phyloP scores from a whole-genome alignment of 108 stramenopile genomes.

The Fistulifera pelliculosa region DNA sequence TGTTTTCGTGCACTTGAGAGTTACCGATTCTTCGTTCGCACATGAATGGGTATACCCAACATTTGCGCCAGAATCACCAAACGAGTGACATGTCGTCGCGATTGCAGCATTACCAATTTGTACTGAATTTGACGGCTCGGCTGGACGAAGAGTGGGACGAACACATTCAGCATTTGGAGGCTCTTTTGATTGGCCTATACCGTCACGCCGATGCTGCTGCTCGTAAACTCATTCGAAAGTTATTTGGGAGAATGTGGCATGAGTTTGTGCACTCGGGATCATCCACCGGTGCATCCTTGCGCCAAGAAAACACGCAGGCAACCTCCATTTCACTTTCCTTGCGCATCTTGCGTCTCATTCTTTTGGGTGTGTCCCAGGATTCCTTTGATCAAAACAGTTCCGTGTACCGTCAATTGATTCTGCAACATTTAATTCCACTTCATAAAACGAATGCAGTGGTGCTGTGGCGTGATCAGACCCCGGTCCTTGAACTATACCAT shows the following conservation, averaged over 20 bases:
- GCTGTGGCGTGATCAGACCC: conserved; percentile 78
- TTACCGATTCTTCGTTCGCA: conserved; percentile 32
- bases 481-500: conserved; percentile 67
- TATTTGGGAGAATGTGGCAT: conserved; percentile 29
- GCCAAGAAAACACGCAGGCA: conserved; percentile 55
- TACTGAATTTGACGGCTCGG: conserved; percentile 17
- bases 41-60: conserved; percentile 28
- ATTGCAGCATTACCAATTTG: conserved; percentile 18
- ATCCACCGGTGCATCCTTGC: conserved; percentile 13
- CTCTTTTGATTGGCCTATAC: conserved; percentile 26
- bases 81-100: conserved; percentile 7
- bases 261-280: conserved; percentile 14
- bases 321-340: conserved; percentile 49
- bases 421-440: conserved; percentile 59
- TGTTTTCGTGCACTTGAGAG: conserved; percentile 28
- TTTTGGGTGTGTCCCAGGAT: conserved; percentile 29
- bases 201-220: conserved; percentile 7
- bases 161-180: conserved; percentile 26
- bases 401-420: conserved; percentile 22
- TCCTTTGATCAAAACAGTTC: neutral
- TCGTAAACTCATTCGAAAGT: conserved; percentile 17
- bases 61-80: conserved; percentile 6
- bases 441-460: conserved; percentile 76
- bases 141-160: conserved; percentile 31
- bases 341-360: conserved; percentile 40